Evolutionary conservation across 75 land plant species (phyloP).

Genomic region (Pinus albicaulis): DNA sequence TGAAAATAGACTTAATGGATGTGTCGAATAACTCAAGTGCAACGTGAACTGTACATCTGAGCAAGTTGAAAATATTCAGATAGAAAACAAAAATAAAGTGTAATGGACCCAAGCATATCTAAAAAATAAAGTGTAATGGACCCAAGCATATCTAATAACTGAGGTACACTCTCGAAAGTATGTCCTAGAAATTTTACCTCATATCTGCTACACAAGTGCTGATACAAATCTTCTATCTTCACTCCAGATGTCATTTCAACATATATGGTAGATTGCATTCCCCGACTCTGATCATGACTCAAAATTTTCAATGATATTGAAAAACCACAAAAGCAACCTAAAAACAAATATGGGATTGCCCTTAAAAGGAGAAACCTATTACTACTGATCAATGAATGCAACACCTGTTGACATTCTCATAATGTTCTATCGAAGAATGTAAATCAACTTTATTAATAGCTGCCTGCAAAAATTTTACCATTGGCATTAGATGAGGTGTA

Average conservation of each 20-base stretch:
- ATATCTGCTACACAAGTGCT: constrained; percentile 44
- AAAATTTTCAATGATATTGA: neutral
- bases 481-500: constrained; percentile 96
- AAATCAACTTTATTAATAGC: neutral
- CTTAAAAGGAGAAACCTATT: neutral
- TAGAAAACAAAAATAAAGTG: too few relatives aligned
- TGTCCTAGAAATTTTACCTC: constrained; percentile 41
- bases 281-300: constrained; percentile 64
- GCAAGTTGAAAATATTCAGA: too few relatives aligned
- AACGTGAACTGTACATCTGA: too few relatives aligned
- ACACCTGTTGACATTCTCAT: neutral
- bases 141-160: neutral
- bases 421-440: neutral
- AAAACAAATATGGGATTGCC: neutral
- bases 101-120: neutral
- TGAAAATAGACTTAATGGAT: too few relatives aligned
- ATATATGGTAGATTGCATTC: constrained; percentile 97
- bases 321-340: neutral
- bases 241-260: constrained; percentile 85
- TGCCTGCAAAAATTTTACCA: constrained; percentile 42
- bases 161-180: neutral
- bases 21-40: too few relatives aligned
- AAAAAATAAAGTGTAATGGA: neutral
- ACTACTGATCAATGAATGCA: constrained; percentile 3
- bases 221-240: constrained; percentile 57